Evolutionary conservation across 345 rosid genomes (phyloP), one percentile per base, ranked within the genome.

Genomic region (Citrus reticulata): DNA sequence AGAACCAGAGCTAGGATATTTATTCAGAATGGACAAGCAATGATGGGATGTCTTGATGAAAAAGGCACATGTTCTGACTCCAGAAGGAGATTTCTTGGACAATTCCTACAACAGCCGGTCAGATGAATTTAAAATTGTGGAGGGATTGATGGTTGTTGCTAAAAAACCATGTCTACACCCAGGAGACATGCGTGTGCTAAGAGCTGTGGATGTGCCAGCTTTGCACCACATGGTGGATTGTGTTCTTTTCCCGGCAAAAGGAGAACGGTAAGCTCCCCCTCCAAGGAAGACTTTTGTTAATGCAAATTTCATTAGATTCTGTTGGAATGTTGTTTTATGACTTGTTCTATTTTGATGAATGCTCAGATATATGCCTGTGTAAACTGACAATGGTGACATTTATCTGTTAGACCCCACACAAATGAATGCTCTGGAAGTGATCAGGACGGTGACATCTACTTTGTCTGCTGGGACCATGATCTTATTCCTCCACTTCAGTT

Each of bases 191-290:
- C 16, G 16, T 42, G 51, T 42, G 49, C 14, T 42, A 10, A 42
- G 49, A 42, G 86, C 42, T 29, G 80, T 83, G 27, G 46, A 83
- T 59, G 81, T 76, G 17, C 77, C 78, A 0, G 77, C 61, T 27
- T 55, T 83, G 69, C 73, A 69, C 74, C 84, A 84, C 27, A 73
- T 84, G 83, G 77, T 79, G 63, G 85, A 82, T 49, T 82, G 83
- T 37, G 49, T 79, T 30, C 81, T 84, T 37, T 84, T 84, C 57
- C 87, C 87, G 0, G 77, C 68, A 1, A 79, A 77, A 70, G 85
- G 85, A 58, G 37, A 76, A 7, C 73, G 81, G 79, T 81, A 64
- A 66, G 19, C 24, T 34, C 6, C 27, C 37, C 29, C 3, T 3
- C 14, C 3, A 42, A 9, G 49, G 4, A 10, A 42, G 16, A 42